Evolutionary conservation across 352 stramenopile genomes (phyloP).

Genomic region (Globisporangium paroecandrum): DNA sequence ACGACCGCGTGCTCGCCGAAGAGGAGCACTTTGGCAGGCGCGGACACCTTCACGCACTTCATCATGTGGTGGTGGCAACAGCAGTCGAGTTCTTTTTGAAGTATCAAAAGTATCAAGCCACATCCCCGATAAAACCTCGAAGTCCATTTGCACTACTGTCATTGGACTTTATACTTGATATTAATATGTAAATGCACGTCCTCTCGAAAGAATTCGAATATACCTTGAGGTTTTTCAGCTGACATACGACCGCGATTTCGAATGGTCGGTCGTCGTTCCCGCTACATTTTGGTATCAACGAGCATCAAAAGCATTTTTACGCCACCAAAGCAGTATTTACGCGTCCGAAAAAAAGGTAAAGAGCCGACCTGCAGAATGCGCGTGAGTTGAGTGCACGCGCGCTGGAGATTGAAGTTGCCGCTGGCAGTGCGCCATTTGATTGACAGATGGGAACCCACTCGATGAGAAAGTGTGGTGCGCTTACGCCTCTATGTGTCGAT

Average conservation of each 20-base stretch:
- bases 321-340: slow-evolving; percentile 11
- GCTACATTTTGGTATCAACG: too few relatives aligned
- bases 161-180: too few relatives aligned
- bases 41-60: slow-evolving; percentile 45
- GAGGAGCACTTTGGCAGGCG: slow-evolving; percentile 88
- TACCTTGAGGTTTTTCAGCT: too few relatives aligned
- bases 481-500: background rate
- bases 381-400: background rate
- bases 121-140: background rate
- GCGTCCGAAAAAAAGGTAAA: slow-evolving; percentile 4
- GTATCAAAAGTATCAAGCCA: background rate
- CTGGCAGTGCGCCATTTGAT: background rate
- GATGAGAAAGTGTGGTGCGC: background rate
- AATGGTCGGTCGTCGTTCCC: too few relatives aligned
- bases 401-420: slow-evolving; percentile 2
- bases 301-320: slow-evolving; percentile 9
- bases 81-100: too few relatives aligned
- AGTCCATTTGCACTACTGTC: too few relatives aligned
- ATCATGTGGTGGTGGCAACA: background rate
- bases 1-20: slow-evolving; percentile 90
- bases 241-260: too few relatives aligned
- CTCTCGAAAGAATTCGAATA: too few relatives aligned
- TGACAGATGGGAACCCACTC: background rate
- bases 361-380: background rate
- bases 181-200: too few relatives aligned